phyloP scores from a whole-genome alignment of 2,329 filamentous ascomycete species.

The Calonectria pseudoturangicola region DNA sequence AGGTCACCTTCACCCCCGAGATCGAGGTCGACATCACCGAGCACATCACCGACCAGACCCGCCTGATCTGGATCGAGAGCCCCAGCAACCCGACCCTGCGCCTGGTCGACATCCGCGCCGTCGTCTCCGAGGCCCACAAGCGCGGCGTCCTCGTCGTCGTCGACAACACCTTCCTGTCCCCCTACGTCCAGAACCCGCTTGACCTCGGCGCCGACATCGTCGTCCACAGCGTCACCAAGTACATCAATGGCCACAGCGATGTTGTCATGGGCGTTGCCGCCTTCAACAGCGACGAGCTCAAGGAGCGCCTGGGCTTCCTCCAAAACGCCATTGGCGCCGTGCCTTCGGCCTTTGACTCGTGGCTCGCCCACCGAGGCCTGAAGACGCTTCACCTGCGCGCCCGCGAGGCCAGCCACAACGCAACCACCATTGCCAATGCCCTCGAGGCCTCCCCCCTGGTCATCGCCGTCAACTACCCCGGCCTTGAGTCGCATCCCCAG shows the following conservation, averaged over 20 bases:
- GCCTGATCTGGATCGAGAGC: constrained; percentile 95
- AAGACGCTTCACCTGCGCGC: constrained; percentile 97
- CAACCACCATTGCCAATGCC: constrained; percentile 82
- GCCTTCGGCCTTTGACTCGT: constrained; percentile 95
- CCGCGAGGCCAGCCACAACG: constrained; percentile 88
- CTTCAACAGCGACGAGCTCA: constrained; percentile 90
- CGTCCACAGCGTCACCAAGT: constrained; percentile 98
- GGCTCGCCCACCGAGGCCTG: constrained; percentile 96
- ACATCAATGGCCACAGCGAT: constrained; percentile 98
- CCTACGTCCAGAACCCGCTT: constrained; percentile 97
- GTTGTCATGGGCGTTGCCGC: constrained; percentile 98
- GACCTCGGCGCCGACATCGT: constrained; percentile 97
- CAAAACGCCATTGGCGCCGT: constrained; percentile 98
- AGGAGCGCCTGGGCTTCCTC: constrained; percentile 87
- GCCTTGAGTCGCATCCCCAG: constrained; percentile 90
- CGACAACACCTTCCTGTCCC: constrained; percentile 98
- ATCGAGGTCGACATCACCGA: constrained; percentile 91
- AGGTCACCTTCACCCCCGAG: constrained; percentile 94
- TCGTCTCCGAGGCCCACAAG: constrained; percentile 87
- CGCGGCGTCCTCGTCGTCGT: constrained; percentile 97
- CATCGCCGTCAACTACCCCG: constrained; percentile 95
- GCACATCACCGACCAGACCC: constrained; percentile 91
- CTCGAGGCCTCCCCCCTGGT: constrained; percentile 89
- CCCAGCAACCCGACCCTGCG: constrained; percentile 96
- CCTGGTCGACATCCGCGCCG: constrained; percentile 92